Evolutionary conservation across 768 basidiomycete genomes (phyloP), one percentile per base, ranked within the genome.

Genomic region (Coprinellus aureogranulatus): DNA sequence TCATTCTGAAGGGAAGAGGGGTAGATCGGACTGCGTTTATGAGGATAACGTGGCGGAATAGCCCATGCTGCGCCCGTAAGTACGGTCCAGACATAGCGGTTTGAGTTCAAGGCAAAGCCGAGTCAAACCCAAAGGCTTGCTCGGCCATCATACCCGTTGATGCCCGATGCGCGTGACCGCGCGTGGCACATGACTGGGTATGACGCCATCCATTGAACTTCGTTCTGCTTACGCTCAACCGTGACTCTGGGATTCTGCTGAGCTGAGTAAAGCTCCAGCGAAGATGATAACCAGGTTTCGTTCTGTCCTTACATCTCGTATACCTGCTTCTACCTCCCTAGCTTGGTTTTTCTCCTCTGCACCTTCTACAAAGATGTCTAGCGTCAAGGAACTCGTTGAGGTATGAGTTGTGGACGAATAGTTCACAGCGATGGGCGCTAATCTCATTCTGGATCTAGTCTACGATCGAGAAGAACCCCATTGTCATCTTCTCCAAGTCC

Each of bases 401-500:
- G 81, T 78, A 50, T 6, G 75, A 61, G 20, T 58, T 27, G 28
- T 41, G 22, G 10, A 30, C 48, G 16, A 14, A 6, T 30, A 20
- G 16, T 34, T 44, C 26, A 34, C 34, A 34, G 34, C 40, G 30
- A 16, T n/a, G 18, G 28, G 50, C 53, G 12, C 41, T 57, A 50
- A 61, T 59, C 23, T 37, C 25, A 52, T 18, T 20, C 30, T 44
- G 41, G 16, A n/a, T 31, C 20, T 64, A 87, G 82, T 59, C 62
- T 40, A 68, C 76, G 25, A 84, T 88, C 59, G 58, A 66, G 3
- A 67, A 74, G 16, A 75, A 84, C 76, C 80, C 78, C 60, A 74
- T 87, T 44, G 73, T 75, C 44, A 78, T 87, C 46, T 87, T 87
- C 66, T 84, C 85, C 39, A 89, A 88, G 72, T 67, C 74, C 5